Evolutionary conservation across 2,329 filamentous ascomycete species (phyloP), one percentile per base, ranked within the genome.

Genomic region (Pseudocercospora musae): DNA sequence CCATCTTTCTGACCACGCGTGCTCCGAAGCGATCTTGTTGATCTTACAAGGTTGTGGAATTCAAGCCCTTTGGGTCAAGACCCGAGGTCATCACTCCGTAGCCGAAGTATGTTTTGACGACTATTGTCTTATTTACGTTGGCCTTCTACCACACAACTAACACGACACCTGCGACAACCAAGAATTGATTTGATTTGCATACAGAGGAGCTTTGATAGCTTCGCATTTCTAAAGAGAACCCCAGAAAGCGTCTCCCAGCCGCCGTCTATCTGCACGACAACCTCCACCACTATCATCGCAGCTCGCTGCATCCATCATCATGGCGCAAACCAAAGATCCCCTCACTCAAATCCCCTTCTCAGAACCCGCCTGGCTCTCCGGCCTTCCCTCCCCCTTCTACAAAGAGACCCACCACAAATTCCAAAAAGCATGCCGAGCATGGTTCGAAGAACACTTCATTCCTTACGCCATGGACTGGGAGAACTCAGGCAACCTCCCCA

Each of bases 401-500:
- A 40, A 63, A 56, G 65, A 67, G 37, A 68, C 62, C 18, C 66
- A 68, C 63, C 53, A 56, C 27, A 59, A 53, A 29, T 68, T 68
- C 56, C 66, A 68, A 50, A 65, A 63, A 50, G 63, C 62, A 48
- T 64, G 63, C 31, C 62, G 65, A 62, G 65, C 66, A 60, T 68
- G 66, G 66, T 57, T 68, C 33, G 65, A 68, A 46, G 59, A 68
- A 49, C 57, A 68, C 59, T 68, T 68, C 56, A 57, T 65, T 11
- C 66, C 66, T 6, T 52, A 66, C 59, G 58, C 55, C 56, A 67
- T 68, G 62, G 66, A 67, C 18, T 68, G 66, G 66, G 66, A 68
- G 25, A 68, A 64, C 15, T 33, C n/a, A 27, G 66, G 62, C 62
- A 55, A 50, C n/a, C 58, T 70, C 2, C 86, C 88, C 0, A 78